Evolutionary conservation across 176 grass and related monocot species (phyloP).

Genomic region (Hordeum marinum): DNA sequence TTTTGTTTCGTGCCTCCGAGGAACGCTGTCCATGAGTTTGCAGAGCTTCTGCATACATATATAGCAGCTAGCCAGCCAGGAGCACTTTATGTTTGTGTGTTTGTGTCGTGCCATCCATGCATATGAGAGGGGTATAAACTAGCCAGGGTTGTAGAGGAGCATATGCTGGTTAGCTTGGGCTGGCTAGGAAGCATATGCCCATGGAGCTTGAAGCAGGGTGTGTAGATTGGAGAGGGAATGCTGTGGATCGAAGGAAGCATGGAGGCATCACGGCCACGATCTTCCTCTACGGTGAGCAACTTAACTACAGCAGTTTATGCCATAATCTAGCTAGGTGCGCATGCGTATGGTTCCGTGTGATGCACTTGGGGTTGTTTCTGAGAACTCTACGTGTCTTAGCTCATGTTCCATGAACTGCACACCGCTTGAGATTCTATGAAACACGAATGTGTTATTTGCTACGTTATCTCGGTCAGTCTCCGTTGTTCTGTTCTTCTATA

Average conservation of each 20-base stretch:
- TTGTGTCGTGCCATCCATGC: background rate
- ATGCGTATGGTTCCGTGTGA: background rate
- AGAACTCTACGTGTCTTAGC: background rate
- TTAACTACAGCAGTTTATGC: background rate
- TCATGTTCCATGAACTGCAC: background rate
- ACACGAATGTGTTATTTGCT: background rate
- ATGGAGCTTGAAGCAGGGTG: conserved; percentile 17
- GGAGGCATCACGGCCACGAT: conserved; percentile 39
- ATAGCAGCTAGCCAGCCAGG: background rate
- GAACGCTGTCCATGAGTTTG: background rate
- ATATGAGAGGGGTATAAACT: background rate
- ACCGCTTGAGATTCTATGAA: background rate
- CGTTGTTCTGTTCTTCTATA: background rate
- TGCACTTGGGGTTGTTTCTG: background rate
- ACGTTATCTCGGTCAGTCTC: no score
- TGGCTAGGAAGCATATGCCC: background rate
- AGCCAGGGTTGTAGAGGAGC: background rate
- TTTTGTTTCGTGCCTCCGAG: background rate
- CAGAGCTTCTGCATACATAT: background rate
- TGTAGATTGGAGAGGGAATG: conserved; percentile 36
- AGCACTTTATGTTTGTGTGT: background rate
- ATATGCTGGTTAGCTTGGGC: background rate
- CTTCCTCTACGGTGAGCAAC: conserved; percentile 41
- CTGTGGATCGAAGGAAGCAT: conserved; percentile 33
- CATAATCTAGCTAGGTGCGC: no score